Evolutionary conservation across 164 flowering plant species (phyloP), one percentile per base, ranked within the genome.

Genomic region (Chimonanthus praecox): DNA sequence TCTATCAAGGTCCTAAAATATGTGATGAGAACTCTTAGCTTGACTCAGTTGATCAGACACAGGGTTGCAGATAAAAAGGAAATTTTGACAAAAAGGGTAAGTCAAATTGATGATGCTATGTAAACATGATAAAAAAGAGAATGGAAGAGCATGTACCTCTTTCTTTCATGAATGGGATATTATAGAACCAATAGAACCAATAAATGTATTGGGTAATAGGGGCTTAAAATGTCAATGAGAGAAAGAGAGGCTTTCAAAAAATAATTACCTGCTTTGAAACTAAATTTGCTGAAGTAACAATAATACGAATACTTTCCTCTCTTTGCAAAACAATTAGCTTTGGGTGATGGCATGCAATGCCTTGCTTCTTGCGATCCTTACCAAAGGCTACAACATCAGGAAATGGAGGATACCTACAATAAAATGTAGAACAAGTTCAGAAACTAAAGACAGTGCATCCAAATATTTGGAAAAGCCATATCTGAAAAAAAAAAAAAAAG

Each of bases 301-400:
- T 73, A 58, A 94, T 86, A 64, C 98, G 95, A 47, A 94, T 77
- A 9, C 84, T 80, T 33, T 87, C 89, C 65, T 89, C 87, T 77
- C 97, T 94, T 78, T 87, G 91, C 84, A 92, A 75, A 71, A 94
- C 86, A 80, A 92, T 47, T 68, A 94, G 77, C 76, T 92, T 94
- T n/a, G 98, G 98, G 81, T 94, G 98, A 84, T 94, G 98, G 74
- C 98, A 94, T 79, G 89, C 98, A 81, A 94, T 79, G 43, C 98
- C 98, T 63, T 83, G 85, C 76, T 73, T 92, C 83, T 84, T 88
- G 49, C 80, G 80, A 73, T 91, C 90, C 73, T 85, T 81, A 62
- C 94, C 92, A 80, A 94, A 92, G 62, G 98, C 95, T 77, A 94
- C 78, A 60, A 78, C 84, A 69, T 91, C 97, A 47, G 98, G 96